Conservation (phyloP, 352 stramenopile genomes). For the Phytophthora sojae region DNA sequence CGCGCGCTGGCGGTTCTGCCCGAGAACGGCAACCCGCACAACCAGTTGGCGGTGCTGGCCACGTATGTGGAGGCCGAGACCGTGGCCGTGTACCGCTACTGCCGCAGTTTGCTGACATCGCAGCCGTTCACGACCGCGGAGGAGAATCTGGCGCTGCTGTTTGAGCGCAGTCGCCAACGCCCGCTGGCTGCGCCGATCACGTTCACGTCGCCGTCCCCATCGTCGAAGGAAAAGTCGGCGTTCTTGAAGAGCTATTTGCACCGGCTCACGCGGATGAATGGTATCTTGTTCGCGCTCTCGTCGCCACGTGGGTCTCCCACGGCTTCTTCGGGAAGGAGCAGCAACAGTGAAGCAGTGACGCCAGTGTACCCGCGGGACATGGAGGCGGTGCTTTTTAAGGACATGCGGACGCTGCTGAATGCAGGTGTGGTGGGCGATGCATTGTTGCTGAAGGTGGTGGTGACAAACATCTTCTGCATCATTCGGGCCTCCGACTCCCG, state of each 20-base stretch:
- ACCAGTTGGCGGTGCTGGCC: constrained; percentile 84
- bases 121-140: constrained; percentile 89
- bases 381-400: constrained; percentile 68
- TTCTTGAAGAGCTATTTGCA: constrained; percentile 91
- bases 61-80: constrained; percentile 92
- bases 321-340: constrained; percentile 15
- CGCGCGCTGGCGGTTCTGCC: constrained; percentile 71
- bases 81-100: constrained; percentile 92
- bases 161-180: constrained; percentile 88
- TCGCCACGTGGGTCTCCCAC: constrained; percentile 33
- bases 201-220: constrained; percentile 50
- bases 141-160: constrained; percentile 90
- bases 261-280: constrained; percentile 87
- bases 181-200: constrained; percentile 50
- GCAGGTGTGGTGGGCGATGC: constrained; percentile 75
- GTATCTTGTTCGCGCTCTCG: constrained; percentile 79
- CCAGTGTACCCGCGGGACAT: constrained; percentile 71
- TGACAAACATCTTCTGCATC: constrained; percentile 84
- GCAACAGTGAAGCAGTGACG: constrained; percentile 12
- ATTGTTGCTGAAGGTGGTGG: constrained; percentile 79
- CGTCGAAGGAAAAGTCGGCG: constrained; percentile 79
- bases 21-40: constrained; percentile 88
- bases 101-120: constrained; percentile 82
- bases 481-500: constrained; percentile 44
- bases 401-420: constrained; percentile 62